Conservation (phyloP, 2,329 filamentous ascomycete species). For the Tolypocladium sp. region DNA sequence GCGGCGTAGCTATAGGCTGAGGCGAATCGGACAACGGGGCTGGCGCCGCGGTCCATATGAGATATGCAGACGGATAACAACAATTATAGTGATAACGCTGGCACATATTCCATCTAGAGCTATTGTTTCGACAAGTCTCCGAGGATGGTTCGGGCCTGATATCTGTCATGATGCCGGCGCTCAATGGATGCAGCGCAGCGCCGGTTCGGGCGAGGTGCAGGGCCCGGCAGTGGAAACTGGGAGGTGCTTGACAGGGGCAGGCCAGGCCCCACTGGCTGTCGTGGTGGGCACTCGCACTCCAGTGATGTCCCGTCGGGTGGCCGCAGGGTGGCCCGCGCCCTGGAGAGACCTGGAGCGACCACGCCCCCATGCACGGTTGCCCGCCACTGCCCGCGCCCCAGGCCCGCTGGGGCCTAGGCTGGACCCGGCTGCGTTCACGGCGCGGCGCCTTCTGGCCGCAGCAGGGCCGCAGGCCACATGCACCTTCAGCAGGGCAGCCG, state of each 20-base stretch:
- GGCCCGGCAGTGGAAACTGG: background rate
- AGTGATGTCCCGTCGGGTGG: background rate
- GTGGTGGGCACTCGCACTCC: background rate
- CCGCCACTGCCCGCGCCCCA: background rate
- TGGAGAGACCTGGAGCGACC: background rate
- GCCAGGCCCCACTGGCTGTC: background rate
- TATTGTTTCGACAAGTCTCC: background rate
- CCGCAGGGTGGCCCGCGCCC: background rate
- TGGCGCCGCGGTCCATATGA: background rate
- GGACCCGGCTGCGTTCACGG: background rate
- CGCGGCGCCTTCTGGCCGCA: background rate
- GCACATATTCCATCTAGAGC: background rate
- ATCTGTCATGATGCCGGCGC: background rate
- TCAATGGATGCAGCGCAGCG: background rate
- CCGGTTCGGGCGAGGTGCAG: background rate
- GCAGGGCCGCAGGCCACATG: background rate
- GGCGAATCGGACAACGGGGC: background rate
- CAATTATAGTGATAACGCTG: background rate
- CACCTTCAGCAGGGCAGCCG: background rate
- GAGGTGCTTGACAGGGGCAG: background rate
- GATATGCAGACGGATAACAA: background rate
- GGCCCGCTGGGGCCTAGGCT: background rate
- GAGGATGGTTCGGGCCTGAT: background rate
- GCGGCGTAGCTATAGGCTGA: background rate
- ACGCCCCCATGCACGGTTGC: background rate